Evolutionary conservation across 139 green algal species (phyloP).

Genomic region (Penium margaritaceum): DNA sequence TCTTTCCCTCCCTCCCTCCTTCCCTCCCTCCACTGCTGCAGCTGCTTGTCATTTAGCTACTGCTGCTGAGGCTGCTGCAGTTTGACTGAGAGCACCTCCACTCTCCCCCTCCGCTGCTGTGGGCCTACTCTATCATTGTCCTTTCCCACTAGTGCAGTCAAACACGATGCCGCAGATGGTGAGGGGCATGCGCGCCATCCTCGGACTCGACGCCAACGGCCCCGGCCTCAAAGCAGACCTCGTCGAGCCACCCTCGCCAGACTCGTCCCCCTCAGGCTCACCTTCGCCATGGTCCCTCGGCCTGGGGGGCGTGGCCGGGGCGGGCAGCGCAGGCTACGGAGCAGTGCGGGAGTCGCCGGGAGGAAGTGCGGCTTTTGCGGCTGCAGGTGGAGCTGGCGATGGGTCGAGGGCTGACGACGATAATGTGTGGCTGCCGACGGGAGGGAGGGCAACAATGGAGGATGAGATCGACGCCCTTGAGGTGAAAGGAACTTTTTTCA

Average conservation of each 20-base stretch:
- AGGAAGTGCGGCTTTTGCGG: too few relatives aligned
- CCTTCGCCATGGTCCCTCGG: not conserved
- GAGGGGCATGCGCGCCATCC: constrained; percentile 33
- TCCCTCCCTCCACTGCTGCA: not conserved
- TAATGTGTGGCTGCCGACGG: not conserved
- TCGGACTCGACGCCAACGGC: constrained; percentile 32
- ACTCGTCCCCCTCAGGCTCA: too few relatives aligned
- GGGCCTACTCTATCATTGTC: too few relatives aligned
- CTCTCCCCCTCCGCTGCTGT: constrained; percentile 38
- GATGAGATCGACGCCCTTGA: constrained; percentile 42
- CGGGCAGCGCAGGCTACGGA: too few relatives aligned
- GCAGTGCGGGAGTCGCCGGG: too few relatives aligned
- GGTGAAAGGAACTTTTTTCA: too few relatives aligned
- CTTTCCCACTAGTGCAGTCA: too few relatives aligned
- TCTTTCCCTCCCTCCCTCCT: not conserved
- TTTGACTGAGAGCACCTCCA: too few relatives aligned
- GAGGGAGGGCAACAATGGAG: constrained; percentile 21
- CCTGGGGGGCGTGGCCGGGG: not conserved
- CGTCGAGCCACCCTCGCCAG: constrained; percentile 30
- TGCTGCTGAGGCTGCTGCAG: too few relatives aligned
- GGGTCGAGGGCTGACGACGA: constrained; percentile 10
- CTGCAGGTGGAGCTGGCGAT: too few relatives aligned
- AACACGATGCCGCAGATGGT: constrained; percentile 47
- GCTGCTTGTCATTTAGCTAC: not conserved
- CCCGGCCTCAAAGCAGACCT: too few relatives aligned